phyloP scores from a whole-genome alignment of 2,329 filamentous ascomycete genomes.

The Penicillium glabrum region DNA sequence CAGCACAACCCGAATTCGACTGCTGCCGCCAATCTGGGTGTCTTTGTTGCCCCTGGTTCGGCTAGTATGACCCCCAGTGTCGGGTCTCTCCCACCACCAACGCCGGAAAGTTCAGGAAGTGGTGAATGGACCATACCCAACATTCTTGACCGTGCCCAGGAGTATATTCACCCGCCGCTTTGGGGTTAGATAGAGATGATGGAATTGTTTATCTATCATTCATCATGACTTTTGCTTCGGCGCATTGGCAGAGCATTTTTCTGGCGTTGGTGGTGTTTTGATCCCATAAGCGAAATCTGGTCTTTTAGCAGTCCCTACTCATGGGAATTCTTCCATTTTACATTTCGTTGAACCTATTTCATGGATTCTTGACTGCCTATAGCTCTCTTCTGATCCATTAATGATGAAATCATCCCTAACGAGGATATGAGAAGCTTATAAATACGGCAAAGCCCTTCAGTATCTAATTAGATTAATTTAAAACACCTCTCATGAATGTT shows the following conservation, averaged over 20 bases:
- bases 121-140: slow-evolving; percentile 48
- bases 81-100: slow-evolving; percentile 44
- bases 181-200: slow-evolving; percentile 33
- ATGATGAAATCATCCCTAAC: not conserved
- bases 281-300: not conserved
- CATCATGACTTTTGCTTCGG: slow-evolving; percentile 5
- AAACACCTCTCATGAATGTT: not conserved
- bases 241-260: slow-evolving; percentile 9
- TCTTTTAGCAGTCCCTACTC: not conserved
- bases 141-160: slow-evolving; percentile 46
- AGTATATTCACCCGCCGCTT: slow-evolving; percentile 50
- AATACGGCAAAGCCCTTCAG: not conserved
- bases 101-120: slow-evolving; percentile 48
- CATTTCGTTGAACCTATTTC: not conserved
- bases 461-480: not conserved
- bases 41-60: slow-evolving; percentile 16
- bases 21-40: slow-evolving; percentile 9
- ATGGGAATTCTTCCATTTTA: not conserved
- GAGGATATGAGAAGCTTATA: not conserved
- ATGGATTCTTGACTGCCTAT: not conserved
- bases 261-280: slow-evolving; percentile 1
- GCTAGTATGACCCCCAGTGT: slow-evolving; percentile 34
- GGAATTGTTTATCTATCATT: not conserved
- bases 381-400: not conserved
- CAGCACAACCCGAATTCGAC: slow-evolving; percentile 15